Evolutionary conservation across 2,329 filamentous ascomycete species (phyloP).

Genomic region (Aureobasidium lini): DNA sequence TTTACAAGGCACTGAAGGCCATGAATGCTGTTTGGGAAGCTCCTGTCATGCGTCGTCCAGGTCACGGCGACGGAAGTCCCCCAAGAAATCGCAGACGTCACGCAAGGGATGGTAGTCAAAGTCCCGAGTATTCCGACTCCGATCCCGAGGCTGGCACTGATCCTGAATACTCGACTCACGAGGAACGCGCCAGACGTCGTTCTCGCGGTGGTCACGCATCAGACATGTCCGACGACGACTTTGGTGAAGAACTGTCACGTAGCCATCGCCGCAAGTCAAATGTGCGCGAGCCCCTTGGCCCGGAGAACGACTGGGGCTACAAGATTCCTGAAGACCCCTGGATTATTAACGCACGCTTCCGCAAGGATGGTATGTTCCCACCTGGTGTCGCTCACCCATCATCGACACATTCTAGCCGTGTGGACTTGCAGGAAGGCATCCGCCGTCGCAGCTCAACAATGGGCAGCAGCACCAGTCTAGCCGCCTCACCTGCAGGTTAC

Average conservation of each 20-base stretch:
- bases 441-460: constrained; percentile 23
- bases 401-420: constrained; percentile 42
- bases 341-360: constrained; percentile 87
- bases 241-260: constrained; percentile 17
- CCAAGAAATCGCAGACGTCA: constrained; percentile 24
- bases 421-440: constrained; percentile 33
- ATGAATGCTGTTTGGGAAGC: constrained; percentile 84
- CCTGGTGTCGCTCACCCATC: constrained; percentile 43
- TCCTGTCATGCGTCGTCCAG: constrained; percentile 33
- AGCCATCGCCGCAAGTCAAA: constrained; percentile 20
- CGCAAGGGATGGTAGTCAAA: constrained; percentile 21
- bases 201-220: constrained; percentile 13
- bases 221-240: constrained; percentile 16
- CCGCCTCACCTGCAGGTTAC: constrained; percentile 3
- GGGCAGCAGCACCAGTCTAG: constrained; percentile 17
- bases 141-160: constrained; percentile 32
- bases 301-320: constrained; percentile 55
- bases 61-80: constrained; percentile 29
- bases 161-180: constrained; percentile 30
- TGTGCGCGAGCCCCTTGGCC: constrained; percentile 34
- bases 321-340: constrained; percentile 87
- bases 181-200: constrained; percentile 26
- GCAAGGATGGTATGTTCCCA: constrained; percentile 66
- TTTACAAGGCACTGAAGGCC: constrained; percentile 84
- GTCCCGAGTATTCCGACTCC: constrained; percentile 32